These are phyloP conservation scores for Pseudopithomyces chartarum DNA, from an alignment of 2,329 filamentous ascomycete genomes.

Conservation along the genomic window DNA sequence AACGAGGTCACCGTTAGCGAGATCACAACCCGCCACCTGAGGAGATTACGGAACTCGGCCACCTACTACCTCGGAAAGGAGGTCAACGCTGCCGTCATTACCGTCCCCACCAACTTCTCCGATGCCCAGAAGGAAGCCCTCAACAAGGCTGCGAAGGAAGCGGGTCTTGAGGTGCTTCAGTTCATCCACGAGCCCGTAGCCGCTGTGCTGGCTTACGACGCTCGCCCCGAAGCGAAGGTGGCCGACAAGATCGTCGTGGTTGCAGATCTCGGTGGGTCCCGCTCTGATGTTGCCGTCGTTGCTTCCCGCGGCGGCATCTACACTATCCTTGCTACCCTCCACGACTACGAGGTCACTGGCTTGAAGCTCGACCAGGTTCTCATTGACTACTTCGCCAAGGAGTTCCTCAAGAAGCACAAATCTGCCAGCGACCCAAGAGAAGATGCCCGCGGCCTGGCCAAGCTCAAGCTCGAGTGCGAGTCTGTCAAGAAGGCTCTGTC, in stretches of 20 bases:
- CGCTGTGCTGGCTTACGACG: constrained; percentile 88
- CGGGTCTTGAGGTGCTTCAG: constrained; percentile 87
- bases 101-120: constrained; percentile 90
- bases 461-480: constrained; percentile 91
- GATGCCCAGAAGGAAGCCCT: constrained; percentile 86
- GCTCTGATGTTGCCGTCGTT: constrained; percentile 88
- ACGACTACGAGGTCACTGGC: constrained; percentile 94
- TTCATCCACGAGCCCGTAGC: constrained; percentile 91
- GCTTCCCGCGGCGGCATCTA: constrained; percentile 95
- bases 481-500: constrained; percentile 89
- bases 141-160: constrained; percentile 75
- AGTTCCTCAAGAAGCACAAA: constrained; percentile 97
- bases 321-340: constrained; percentile 87
- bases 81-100: constrained; percentile 93
- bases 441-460: constrained; percentile 81
- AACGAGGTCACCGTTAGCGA: constrained; percentile 80
- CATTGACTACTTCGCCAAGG: constrained; percentile 96
- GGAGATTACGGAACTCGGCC: constrained; percentile 79
- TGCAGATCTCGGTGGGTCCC: constrained; percentile 88
- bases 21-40: constrained; percentile 81
- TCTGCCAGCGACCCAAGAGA: constrained; percentile 73
- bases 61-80: constrained; percentile 91
- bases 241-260: constrained; percentile 91
- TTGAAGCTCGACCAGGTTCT: constrained; percentile 85
- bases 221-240: constrained; percentile 72